Percentiles rank a stretch among this genome's conserved stretches.
phyloP scores from a whole-genome alignment of 768 basidiomycete genomes.

The Polyporus arcularius region DNA sequence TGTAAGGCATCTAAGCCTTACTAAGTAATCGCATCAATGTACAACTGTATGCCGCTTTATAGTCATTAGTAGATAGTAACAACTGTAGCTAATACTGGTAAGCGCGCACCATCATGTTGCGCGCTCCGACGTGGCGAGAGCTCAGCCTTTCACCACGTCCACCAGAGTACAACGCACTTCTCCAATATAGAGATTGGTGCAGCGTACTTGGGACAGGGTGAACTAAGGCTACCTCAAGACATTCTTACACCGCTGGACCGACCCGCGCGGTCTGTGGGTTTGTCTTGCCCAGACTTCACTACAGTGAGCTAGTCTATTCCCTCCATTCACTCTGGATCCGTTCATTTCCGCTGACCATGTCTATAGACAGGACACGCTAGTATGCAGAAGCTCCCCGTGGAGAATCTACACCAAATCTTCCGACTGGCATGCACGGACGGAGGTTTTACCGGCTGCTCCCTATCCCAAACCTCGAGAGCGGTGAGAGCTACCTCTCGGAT shows the following conservation, averaged over 20 bases:
- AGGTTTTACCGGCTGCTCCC: neutral
- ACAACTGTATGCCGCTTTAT: too few species aligned
- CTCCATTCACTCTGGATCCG: too few species aligned
- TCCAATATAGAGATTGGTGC: neutral
- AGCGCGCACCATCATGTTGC: too few species aligned
- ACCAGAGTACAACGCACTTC: neutral
- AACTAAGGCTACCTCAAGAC: neutral
- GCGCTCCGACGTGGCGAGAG: neutral
- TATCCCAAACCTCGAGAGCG: neutral
- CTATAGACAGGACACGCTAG: neutral
- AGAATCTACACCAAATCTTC: neutral
- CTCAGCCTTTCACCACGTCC: neutral
- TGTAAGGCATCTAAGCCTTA: constrained; percentile 19
- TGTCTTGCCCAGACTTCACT: too few species aligned
- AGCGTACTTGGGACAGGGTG: neutral
- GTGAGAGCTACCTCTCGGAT: neutral
- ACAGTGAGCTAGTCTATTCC: too few species aligned
- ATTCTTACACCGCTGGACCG: neutral
- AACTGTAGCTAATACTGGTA: too few species aligned
- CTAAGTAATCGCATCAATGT: too few species aligned
- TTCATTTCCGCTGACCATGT: too few species aligned
- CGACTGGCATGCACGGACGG: neutral
- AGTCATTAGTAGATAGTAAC: too few species aligned
- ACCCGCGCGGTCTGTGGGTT: too few species aligned
- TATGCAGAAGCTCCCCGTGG: neutral